phyloP scores from a whole-genome alignment of 768 basidiomycete species.

The Tulasnella sp. region DNA sequence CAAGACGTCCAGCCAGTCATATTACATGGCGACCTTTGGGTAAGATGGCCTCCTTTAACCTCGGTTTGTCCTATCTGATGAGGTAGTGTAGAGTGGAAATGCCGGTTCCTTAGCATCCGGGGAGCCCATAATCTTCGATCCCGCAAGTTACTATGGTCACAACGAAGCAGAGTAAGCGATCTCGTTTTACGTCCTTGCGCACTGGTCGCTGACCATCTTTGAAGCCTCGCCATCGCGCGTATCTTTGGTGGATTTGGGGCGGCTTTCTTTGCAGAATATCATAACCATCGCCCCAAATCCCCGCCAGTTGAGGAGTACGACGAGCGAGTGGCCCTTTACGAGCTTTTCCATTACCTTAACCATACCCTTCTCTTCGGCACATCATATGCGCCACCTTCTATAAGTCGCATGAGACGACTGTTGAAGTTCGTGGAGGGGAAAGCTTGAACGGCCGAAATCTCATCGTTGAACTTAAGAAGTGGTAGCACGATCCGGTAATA shows the following conservation, averaged over 20 bases:
- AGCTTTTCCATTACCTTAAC: conserved; percentile 77
- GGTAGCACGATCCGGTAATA: neutral
- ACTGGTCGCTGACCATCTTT: neutral
- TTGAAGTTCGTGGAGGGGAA: conserved; percentile 18
- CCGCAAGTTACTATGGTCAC: conserved; percentile 71
- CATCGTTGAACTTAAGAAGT: neutral
- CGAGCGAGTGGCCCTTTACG: conserved; percentile 63
- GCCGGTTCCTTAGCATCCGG: conserved; percentile 57
- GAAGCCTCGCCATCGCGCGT: conserved; percentile 67
- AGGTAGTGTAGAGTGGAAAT: conserved; percentile 59
- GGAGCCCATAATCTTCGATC: conserved; percentile 69
- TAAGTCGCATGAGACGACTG: conserved; percentile 26
- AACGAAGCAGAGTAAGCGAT: conserved; percentile 70
- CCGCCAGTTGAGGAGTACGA: conserved; percentile 63
- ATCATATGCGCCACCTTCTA: conserved; percentile 22
- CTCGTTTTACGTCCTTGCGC: conserved; percentile 14
- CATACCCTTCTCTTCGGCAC: conserved; percentile 78
- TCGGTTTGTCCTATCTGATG: neutral
- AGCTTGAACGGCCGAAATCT: neutral
- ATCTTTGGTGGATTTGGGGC: conserved; percentile 73
- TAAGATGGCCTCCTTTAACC: conserved; percentile 34
- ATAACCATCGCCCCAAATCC: conserved; percentile 56
- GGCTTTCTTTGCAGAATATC: conserved; percentile 62
- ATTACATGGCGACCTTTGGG: conserved; percentile 79
- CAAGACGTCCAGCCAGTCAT: conserved; percentile 57